These are phyloP conservation scores for Naganishia vishniacii DNA, from an alignment of 768 basidiomycete species.

Conservation along the genomic window DNA sequence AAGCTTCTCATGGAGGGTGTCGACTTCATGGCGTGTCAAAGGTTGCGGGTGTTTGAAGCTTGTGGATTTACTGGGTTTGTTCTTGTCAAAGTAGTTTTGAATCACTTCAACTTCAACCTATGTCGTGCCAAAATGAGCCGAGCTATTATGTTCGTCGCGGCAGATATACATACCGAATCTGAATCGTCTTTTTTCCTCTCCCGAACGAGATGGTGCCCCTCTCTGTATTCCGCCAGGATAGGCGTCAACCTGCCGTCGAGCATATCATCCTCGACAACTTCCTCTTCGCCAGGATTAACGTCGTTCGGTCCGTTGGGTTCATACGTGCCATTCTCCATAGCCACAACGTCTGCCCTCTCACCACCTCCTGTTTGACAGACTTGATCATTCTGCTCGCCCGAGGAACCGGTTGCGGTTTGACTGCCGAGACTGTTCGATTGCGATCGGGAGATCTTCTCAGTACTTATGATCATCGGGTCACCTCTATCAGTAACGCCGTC, in stretches of 20 bases:
- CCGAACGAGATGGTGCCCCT: constrained; percentile 63
- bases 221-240: constrained; percentile 59
- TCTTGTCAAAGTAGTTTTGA: constrained; percentile 50
- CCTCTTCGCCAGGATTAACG: constrained; percentile 26
- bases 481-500: constrained; percentile 28
- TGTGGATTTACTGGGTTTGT: constrained; percentile 30
- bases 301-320: neutral
- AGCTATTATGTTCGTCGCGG: neutral
- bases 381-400: constrained; percentile 9
- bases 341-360: constrained; percentile 28
- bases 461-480: neutral
- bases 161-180: constrained; percentile 57
- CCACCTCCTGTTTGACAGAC: constrained; percentile 26
- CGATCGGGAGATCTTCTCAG: constrained; percentile 10
- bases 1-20: constrained; percentile 33
- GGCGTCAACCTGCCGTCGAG: constrained; percentile 40
- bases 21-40: constrained; percentile 35
- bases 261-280: constrained; percentile 26
- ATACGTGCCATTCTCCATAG: constrained; percentile 30
- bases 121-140: neutral
- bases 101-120: constrained; percentile 65
- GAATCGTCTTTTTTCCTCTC: constrained; percentile 60
- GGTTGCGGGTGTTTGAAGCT: constrained; percentile 41
- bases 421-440: constrained; percentile 14
- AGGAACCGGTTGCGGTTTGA: neutral